phyloP scores from a whole-genome alignment of 371 early-diverging fungal species.

The Apophysomyces sp. region DNA sequence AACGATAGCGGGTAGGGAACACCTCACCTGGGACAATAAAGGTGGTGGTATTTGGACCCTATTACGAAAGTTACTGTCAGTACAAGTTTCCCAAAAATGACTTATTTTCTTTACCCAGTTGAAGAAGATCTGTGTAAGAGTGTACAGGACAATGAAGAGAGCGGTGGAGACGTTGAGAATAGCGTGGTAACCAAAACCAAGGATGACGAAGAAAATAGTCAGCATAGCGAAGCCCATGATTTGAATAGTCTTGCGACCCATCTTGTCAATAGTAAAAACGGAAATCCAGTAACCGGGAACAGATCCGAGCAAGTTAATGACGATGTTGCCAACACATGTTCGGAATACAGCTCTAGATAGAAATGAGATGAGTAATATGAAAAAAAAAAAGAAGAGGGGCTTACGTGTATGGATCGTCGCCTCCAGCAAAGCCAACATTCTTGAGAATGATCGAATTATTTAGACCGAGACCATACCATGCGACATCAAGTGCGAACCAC shows the following conservation, averaged over 20 bases:
- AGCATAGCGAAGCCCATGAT: slow-evolving; percentile 56
- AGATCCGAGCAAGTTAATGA: slow-evolving; percentile 67
- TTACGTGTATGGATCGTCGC: slow-evolving; percentile 38
- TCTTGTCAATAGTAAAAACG: slow-evolving; percentile 70
- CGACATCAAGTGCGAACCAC: slow-evolving; percentile 75
- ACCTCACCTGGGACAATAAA: slow-evolving; percentile 79
- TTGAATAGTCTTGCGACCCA: slow-evolving; percentile 81
- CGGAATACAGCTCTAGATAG: slow-evolving; percentile 49
- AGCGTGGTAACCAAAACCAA: slow-evolving; percentile 38
- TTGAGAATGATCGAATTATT: slow-evolving; percentile 60
- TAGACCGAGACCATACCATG: slow-evolving; percentile 76
- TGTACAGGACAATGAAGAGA: slow-evolving; percentile 48
- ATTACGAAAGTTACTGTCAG: too few relatives aligned
- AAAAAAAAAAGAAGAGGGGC: slow-evolving; percentile 33
- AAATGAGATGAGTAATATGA: slow-evolving; percentile 43
- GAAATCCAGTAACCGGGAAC: slow-evolving; percentile 70
- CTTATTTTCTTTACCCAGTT: slow-evolving; percentile 58
- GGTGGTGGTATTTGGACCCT: slow-evolving; percentile 81
- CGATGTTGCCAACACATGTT: slow-evolving; percentile 60
- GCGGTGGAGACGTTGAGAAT: slow-evolving; percentile 46
- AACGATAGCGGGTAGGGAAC: slow-evolving; percentile 86
- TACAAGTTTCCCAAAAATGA: too few relatives aligned
- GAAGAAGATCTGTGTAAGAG: slow-evolving; percentile 82
- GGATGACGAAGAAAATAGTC: slow-evolving; percentile 33
- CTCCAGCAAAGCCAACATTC: slow-evolving; percentile 55